phyloP scores from a whole-genome alignment of 768 basidiomycete genomes.

The Rhodosporidiobolus sp. region DNA sequence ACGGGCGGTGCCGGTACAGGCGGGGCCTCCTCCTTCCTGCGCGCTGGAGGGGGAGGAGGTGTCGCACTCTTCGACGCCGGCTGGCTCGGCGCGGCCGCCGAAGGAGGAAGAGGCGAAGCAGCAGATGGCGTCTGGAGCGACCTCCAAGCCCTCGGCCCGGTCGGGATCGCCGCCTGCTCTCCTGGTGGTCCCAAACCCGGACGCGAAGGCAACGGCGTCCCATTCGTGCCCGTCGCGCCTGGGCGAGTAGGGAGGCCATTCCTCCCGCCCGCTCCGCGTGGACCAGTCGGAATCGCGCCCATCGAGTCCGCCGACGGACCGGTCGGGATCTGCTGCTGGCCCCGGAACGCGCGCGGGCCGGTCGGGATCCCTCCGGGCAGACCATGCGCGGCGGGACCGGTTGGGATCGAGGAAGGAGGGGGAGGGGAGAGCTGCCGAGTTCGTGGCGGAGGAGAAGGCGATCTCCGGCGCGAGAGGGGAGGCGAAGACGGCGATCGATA shows the following conservation, averaged over 20 bases:
- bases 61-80: not conserved
- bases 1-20: too few relatives aligned
- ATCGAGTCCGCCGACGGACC: not conserved
- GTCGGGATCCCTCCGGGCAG: slow-evolving; percentile 6
- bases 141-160: slow-evolving; percentile 22
- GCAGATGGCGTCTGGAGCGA: slow-evolving; percentile 1
- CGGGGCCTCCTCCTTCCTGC: too few relatives aligned
- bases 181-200: not conserved
- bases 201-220: too few relatives aligned
- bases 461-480: not conserved
- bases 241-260: not conserved
- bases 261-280: slow-evolving; percentile 13
- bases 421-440: not conserved
- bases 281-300: slow-evolving; percentile 9
- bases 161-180: slow-evolving; percentile 16
- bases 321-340: not conserved
- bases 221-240: not conserved
- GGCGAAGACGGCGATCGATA: not conserved
- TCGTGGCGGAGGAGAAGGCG: slow-evolving; percentile 1
- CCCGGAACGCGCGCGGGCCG: not conserved
- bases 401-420: not conserved
- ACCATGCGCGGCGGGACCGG: too few relatives aligned
- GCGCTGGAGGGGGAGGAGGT: too few relatives aligned
- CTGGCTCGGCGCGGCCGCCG: too few relatives aligned
- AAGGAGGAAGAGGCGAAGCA: not conserved